Base-by-base conservation (phyloP, 2,329 filamentous ascomycete species). In the Aureobasidium mangrovei region DNA sequence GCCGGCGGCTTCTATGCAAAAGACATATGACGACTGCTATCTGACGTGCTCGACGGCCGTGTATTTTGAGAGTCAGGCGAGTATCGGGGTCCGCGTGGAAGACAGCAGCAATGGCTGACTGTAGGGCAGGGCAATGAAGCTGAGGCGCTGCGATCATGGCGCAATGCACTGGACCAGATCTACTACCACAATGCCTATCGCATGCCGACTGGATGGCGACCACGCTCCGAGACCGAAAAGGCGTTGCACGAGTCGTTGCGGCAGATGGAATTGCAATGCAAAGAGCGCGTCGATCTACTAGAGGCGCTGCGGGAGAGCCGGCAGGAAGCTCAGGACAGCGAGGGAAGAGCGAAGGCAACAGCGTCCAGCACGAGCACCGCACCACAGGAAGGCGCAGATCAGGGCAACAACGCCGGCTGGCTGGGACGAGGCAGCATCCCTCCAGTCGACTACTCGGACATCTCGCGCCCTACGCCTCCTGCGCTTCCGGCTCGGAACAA, bases 1-100 rank as follows among this genome's bases (percentile, higher is more conserved):
- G 66, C 75, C 77, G 59, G 78, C 83, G 66, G 83, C 86, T 70
- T 83, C 83, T 59, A 82, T 96, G 70, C 91, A 97, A 74, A 96
- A 95, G 79, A 95, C 90, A 54, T 97, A 97, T 73, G 91, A 97
- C 74, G 90, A 97, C 70, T 91, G 87, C 70, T 96, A 95, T 72
- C 74, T 96, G 63, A 90, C 86, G 67, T 96, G 91, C 72, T 96
- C 91, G 10, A 97, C 91, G 1, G 91, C 91, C 38, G 88, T 95
- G 52, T 96, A 95, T 73, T 96, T 95, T 70, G 93, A 98, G 74
- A 83, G 85, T 68, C 86, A 94, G 81, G 90, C 94, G 72, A 60
- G 70, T 64, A 18, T 39, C 10, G 24, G 10, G 46, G 29, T 41
- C n/a, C 29, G n/a, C 24, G 7, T 4, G 4, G 28, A 38, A 27